These are phyloP conservation scores for Zygosaccharomyces bailii DNA, from an alignment of 805 yeast genomes.

Conservation along the genomic window DNA sequence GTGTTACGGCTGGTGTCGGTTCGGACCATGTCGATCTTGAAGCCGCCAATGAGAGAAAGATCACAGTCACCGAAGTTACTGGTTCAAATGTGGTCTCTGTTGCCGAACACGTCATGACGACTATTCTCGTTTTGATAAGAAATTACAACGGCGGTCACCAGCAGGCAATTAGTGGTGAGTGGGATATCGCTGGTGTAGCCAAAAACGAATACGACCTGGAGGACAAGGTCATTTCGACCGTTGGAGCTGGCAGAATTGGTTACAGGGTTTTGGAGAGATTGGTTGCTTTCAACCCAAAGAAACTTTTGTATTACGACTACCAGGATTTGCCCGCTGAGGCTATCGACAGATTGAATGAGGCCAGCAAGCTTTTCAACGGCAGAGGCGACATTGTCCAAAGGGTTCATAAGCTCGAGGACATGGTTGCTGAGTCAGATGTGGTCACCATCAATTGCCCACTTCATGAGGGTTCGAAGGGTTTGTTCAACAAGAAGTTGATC, in stretches of 20 bases:
- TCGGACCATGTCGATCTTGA: slow-evolving; percentile 75
- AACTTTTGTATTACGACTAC: not conserved
- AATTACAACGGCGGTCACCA: slow-evolving; percentile 79
- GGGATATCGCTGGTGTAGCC: slow-evolving; percentile 78
- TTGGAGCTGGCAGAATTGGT: slow-evolving; percentile 54
- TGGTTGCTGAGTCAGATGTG: slow-evolving; percentile 54
- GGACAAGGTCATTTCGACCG: slow-evolving; percentile 69
- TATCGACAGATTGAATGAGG: slow-evolving; percentile 50
- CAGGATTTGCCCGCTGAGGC: slow-evolving; percentile 60
- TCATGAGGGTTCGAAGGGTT: not conserved
- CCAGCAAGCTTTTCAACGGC: slow-evolving; percentile 7
- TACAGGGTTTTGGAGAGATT: slow-evolving; percentile 69
- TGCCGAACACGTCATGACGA: slow-evolving; percentile 48
- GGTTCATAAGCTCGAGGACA: slow-evolving; percentile 57
- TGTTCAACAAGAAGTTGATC: not conserved
- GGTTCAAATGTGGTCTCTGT: not conserved
- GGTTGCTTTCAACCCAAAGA: slow-evolving; percentile 66
- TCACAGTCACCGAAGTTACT: slow-evolving; percentile 48
- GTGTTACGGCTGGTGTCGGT: slow-evolving; percentile 81
- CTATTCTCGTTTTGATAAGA: slow-evolving; percentile 59
- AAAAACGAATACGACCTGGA: slow-evolving; percentile 38
- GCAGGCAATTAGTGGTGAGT: slow-evolving; percentile 54
- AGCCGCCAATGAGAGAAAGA: slow-evolving; percentile 58
- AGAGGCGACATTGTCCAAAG: slow-evolving; percentile 46
- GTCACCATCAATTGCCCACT: not conserved